Evolutionary conservation across 345 rosid species (phyloP), one percentile per base, ranked within the genome.

Genomic region (Combretum micranthum): DNA sequence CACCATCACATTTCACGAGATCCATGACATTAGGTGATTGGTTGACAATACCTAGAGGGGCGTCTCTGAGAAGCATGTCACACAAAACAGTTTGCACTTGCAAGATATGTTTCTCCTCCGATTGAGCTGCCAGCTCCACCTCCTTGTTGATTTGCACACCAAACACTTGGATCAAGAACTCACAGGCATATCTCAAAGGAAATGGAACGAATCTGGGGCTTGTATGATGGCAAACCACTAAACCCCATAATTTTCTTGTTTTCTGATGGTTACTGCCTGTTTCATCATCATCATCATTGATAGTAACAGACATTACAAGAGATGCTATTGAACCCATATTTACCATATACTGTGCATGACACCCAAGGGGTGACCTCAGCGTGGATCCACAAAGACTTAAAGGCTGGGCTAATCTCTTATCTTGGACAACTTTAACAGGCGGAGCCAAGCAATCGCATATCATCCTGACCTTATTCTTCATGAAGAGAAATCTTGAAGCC

Each of bases 221-320:
- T 15, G 79, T 72, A 70, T 86, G 95, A 72, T 89, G 97, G 77
- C 97, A 89, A 69, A 89, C 97, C 60, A 89, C 95, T 63, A 89
- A 74, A 47, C 97, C 97, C 97, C 95, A 89, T 67, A 84, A 67
- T 37, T 72, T 82, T 65, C 74, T 81, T 23, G 76, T 79, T 19
- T 72, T 81, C 64, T 73, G 77, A 52, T 61, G 74, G 64, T 71
- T 75, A 50, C 65, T 63, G 23, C 71, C 70, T 53, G 53, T 53
- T 56, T 76, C 82, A 52, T 72, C 72, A 55, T 73, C 83, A 32
- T 73, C 80, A 49, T 84, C 95, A 56, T 80, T 82, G 56, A 84
- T 82, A 14, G 80, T 86, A 18, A 89, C 87, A 26, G 97, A 78
- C 95, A 89, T 82, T 59, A 82, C 97, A 53, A 89, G 91, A 57